A percentile compares a stretch with the other conserved stretches of the same genome.
Evolutionary conservation across 169 alveolate species (phyloP).

Genomic region (Cryptosporidium tyzzeri): DNA sequence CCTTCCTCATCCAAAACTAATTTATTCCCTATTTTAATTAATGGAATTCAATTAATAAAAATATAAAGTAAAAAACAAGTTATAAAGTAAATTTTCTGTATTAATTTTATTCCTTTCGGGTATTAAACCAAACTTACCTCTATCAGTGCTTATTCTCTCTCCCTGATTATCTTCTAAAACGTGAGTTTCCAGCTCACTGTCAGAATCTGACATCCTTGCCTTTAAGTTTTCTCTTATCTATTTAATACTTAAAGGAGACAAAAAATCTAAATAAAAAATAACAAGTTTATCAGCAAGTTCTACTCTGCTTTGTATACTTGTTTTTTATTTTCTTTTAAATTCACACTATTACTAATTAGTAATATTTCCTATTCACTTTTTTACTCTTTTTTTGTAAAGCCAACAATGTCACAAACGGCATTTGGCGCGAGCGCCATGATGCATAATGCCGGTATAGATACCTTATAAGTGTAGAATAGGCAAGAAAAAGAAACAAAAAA

Average conservation of each 20-base stretch:
- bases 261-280: not conserved
- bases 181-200: slow-evolving; percentile 68
- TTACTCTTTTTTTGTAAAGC: not conserved
- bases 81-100: not conserved
- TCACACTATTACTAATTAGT: not conserved
- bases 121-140: slow-evolving; percentile 16
- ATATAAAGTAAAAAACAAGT: not conserved
- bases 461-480: not conserved
- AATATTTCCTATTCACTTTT: not conserved
- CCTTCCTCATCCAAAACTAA: slow-evolving; percentile 48
- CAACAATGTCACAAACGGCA: not conserved
- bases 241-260: not conserved
- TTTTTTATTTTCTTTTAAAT: too few relatives aligned
- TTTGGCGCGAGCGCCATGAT: not conserved
- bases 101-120: not conserved
- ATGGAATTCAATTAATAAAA: not conserved
- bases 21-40: not conserved
- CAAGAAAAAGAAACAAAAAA: not conserved
- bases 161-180: slow-evolving; percentile 18
- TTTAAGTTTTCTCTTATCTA: not conserved
- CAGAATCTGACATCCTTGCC: slow-evolving; percentile 30
- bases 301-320: not conserved
- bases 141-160: not conserved
- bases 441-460: not conserved
- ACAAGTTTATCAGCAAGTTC: not conserved